phyloP scores from a whole-genome alignment of 768 basidiomycete species.

The Piloderma croceum region DNA sequence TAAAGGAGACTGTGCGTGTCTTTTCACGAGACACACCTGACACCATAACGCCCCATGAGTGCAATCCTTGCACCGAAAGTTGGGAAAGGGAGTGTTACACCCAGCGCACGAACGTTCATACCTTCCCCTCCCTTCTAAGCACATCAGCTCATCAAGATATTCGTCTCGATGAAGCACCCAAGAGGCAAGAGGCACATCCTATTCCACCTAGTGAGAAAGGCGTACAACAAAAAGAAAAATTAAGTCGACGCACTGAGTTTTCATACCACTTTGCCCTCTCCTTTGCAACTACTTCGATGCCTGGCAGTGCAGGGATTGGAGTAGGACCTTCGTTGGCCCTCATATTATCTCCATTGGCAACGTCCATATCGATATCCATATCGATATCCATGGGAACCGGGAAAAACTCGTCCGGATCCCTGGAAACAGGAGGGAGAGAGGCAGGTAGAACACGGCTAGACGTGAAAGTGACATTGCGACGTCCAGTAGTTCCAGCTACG shows the following conservation, averaged over 20 bases:
- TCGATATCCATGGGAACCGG: too few species aligned
- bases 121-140: slow-evolving; percentile 13
- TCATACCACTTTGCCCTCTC: slow-evolving; percentile 10
- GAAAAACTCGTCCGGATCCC: too few species aligned
- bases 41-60: slow-evolving; percentile 4
- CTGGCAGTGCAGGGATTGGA: too few species aligned
- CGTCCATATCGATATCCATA: too few species aligned
- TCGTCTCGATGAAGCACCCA: slow-evolving; percentile 11
- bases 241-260: slow-evolving; percentile 10
- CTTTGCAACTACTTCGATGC: slow-evolving; percentile 2
- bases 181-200: slow-evolving; percentile 15
- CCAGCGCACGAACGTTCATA: slow-evolving; percentile 3
- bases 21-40: slow-evolving; percentile 8
- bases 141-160: slow-evolving; percentile 9
- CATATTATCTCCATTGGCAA: too few species aligned
- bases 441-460: too few species aligned
- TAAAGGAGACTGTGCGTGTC: slow-evolving; percentile 10
- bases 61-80: background rate
- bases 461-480: too few species aligned
- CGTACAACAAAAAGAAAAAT: background rate
- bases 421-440: too few species aligned
- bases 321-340: too few species aligned
- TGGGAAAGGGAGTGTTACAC: background rate
- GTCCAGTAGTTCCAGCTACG: too few species aligned
- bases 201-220: background rate